phyloP scores from a whole-genome alignment of 1,139 yeast genomes.

The Suhomyces wounanorum region DNA sequence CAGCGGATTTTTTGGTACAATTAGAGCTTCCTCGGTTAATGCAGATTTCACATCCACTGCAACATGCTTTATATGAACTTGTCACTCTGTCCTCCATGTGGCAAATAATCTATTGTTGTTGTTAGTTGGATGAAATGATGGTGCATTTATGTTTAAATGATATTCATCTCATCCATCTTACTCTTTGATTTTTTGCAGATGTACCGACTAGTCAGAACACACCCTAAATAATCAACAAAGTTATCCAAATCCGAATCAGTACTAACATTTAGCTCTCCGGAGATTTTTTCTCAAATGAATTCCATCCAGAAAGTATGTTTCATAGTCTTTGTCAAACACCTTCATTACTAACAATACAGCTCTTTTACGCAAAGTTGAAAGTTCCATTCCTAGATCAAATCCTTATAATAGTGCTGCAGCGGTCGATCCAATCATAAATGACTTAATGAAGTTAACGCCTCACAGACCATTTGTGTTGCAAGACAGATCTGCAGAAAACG shows the following conservation, averaged over 20 bases:
- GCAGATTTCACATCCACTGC: conserved; percentile 9
- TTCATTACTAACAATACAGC: conserved; percentile 16
- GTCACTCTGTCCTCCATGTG: background rate
- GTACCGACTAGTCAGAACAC: background rate
- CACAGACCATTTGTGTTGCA: conserved; percentile 20
- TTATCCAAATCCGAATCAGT: background rate
- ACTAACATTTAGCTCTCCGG: conserved; percentile 9
- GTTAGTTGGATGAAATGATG: too few relatives aligned
- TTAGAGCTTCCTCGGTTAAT: background rate
- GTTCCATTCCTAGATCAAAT: conserved; percentile 17
- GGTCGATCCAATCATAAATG: conserved; percentile 35
- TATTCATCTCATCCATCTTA: too few relatives aligned
- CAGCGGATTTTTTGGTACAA: background rate
- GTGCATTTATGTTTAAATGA: too few relatives aligned
- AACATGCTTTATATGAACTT: background rate
- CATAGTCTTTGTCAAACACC: too few relatives aligned
- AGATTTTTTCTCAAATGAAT: conserved; percentile 12
- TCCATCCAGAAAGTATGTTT: conserved; percentile 29
- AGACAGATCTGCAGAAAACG: conserved; percentile 4
- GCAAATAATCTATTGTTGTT: too few relatives aligned
- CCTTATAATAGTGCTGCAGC: conserved; percentile 12
- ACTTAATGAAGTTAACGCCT: conserved; percentile 36
- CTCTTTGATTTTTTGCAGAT: background rate
- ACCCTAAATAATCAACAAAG: background rate
- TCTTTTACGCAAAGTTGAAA: conserved; percentile 16